Conservation (phyloP, 495 filamentous ascomycete species). For the Penicillium turbatum region DNA sequence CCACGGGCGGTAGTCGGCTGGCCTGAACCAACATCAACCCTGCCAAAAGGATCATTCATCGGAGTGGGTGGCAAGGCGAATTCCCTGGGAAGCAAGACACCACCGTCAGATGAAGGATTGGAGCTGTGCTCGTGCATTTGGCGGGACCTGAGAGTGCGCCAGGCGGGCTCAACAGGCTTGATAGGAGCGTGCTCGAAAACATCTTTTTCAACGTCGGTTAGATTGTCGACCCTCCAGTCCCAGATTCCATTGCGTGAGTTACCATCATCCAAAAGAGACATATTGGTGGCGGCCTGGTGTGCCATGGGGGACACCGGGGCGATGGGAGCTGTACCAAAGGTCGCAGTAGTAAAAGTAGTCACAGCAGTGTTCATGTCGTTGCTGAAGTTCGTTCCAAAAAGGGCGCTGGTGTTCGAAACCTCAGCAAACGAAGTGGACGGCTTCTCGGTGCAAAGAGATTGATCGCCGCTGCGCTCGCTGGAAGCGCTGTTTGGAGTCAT, state of each 20-base stretch:
- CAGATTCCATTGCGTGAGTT: neutral
- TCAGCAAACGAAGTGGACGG: neutral
- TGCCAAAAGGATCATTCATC: neutral
- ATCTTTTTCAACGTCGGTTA: neutral
- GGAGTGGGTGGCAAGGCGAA: neutral
- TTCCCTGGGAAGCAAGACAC: neutral
- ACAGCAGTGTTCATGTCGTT: neutral
- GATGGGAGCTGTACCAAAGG: neutral
- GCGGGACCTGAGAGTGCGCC: neutral
- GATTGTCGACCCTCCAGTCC: neutral
- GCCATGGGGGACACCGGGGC: neutral
- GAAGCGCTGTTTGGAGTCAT: neutral
- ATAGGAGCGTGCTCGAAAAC: neutral
- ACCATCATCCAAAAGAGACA: neutral
- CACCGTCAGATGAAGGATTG: neutral
- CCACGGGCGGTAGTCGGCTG: neutral
- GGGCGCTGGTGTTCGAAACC: neutral
- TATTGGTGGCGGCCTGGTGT: neutral
- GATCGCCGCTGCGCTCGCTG: neutral
- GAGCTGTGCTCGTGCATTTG: neutral
- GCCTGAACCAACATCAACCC: neutral
- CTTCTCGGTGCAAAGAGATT: neutral
- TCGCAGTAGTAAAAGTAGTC: neutral
- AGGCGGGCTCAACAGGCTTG: neutral
- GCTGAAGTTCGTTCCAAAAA: neutral